Evolutionary conservation across 371 early-diverging fungal species (phyloP), one percentile per base, ranked within the genome.

Genomic region (Capniomyces stellatus): DNA sequence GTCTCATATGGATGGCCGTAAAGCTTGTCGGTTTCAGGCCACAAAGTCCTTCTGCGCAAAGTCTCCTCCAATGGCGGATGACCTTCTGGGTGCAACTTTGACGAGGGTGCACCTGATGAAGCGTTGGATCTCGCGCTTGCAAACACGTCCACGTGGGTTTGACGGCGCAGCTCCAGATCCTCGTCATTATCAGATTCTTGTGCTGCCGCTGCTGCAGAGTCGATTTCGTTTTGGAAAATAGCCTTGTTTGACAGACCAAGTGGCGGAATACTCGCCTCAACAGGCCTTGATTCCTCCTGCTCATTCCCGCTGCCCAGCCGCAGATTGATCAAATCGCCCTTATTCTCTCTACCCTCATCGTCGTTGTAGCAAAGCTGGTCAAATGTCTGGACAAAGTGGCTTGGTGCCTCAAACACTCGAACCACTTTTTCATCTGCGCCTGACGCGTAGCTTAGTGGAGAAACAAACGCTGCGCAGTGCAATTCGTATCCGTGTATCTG

Each of bases 401-500:
- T 69, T 1, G 94, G 91, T 0, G 91, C 92, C 57, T 80, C 83
- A 71, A 96, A 92, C 1, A 91, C 81, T 35, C 97, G 83, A 40
- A 91, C 61, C 0, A 89, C 77, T 68, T 95, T 95, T 60, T 95
- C 98, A 58, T 97, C 98, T 23, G 94, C 89, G 8, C 87, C 96
- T 52, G 82, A 78, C 2, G 88, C 86, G 70, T 81, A 92, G 46
- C 71, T 74, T 71, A 77, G 83, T 24, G 75, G 70, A 55, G 79
- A 64, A 6, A 85, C 65, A 61, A 92, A 89, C 0, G 87, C 77
- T 10, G 92, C 60, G 60, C 89, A 86, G 46, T 86, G 79, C 50
- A 93, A 65, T 61, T 92, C 89, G 61, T 94, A 94, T 1, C 98
- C 98, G 60, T 97, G 98, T 27, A 95, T 83, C 69, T 97, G 98